These are phyloP conservation scores for Nicotiana rustica DNA, from an alignment of 305 asterid species.

Conservation along the genomic window DNA sequence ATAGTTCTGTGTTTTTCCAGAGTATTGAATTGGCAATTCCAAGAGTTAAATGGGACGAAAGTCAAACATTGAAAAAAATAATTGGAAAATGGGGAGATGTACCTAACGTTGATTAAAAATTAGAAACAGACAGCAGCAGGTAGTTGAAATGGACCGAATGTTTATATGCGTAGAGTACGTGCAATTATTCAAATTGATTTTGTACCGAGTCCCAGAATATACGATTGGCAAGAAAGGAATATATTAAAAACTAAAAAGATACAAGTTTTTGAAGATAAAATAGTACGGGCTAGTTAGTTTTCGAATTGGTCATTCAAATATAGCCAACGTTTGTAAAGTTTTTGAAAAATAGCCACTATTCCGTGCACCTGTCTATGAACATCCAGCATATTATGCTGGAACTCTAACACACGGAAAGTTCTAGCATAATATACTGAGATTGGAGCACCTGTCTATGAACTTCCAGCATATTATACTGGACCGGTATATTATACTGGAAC, in stretches of 20 bases:
- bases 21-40: slow-evolving; percentile 2
- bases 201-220: not conserved
- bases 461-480: too few species aligned
- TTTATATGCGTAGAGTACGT: not conserved
- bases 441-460: too few species aligned
- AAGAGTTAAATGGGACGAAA: slow-evolving; percentile 7
- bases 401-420: too few species aligned
- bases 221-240: not conserved
- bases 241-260: not conserved
- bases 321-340: too few species aligned
- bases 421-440: too few species aligned
- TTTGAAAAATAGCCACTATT: too few species aligned
- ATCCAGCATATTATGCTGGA: too few species aligned
- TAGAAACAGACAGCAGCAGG: not conserved
- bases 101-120: slow-evolving; percentile 7
- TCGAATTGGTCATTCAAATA: too few species aligned
- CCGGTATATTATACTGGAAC: too few species aligned
- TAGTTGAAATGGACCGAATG: not conserved
- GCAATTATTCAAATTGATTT: not conserved
- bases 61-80: not conserved
- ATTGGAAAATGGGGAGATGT: not conserved
- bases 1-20: not conserved
- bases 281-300: too few species aligned
- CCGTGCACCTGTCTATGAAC: too few species aligned
- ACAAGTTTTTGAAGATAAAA: not conserved